Percentiles rank a stretch among this genome's conserved stretches.
Conservation (phyloP, 2,329 filamentous ascomycete species). For the Diaporthe sp. region DNA sequence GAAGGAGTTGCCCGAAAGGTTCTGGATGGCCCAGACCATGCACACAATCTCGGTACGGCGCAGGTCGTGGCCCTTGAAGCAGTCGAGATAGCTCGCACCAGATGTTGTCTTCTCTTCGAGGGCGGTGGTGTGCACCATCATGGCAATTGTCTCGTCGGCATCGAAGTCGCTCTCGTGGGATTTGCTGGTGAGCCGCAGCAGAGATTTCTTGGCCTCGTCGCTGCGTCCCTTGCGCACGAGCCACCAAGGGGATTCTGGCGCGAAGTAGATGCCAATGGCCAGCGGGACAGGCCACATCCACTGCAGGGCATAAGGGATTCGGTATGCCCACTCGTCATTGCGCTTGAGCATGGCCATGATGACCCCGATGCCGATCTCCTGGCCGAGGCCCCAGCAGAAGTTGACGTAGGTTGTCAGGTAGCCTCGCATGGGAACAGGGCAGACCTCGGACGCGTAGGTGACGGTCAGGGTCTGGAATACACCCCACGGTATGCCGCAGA, state of each 20-base stretch:
- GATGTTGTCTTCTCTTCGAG: constrained; percentile 82
- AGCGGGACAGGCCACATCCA: constrained; percentile 84
- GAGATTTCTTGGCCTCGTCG: constrained; percentile 75
- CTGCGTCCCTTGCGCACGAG: constrained; percentile 76
- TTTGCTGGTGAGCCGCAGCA: constrained; percentile 75
- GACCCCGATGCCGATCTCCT: constrained; percentile 81
- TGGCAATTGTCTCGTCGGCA: constrained; percentile 86
- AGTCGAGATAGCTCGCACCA: constrained; percentile 84
- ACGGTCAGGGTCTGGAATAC: constrained; percentile 71
- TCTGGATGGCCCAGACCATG: constrained; percentile 75
- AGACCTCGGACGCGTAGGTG: constrained; percentile 80
- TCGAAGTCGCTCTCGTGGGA: constrained; percentile 80
- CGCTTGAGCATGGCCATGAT: constrained; percentile 77
- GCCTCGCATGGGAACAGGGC: constrained; percentile 78
- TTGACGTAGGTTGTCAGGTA: constrained; percentile 83
- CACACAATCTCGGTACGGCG: constrained; percentile 83
- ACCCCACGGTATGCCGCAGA: constrained; percentile 75
- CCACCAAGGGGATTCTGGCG: constrained; percentile 82
- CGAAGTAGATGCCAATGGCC: constrained; percentile 75
- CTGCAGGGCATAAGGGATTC: constrained; percentile 80
- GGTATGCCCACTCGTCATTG: constrained; percentile 74
- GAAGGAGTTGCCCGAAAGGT: constrained; percentile 74
- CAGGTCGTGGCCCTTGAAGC: constrained; percentile 84
- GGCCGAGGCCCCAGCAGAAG: constrained; percentile 83
- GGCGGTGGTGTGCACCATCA: constrained; percentile 93